Evolutionary conservation across 345 rosid genomes (phyloP).

Genomic region (Ceriops zippeliana): DNA sequence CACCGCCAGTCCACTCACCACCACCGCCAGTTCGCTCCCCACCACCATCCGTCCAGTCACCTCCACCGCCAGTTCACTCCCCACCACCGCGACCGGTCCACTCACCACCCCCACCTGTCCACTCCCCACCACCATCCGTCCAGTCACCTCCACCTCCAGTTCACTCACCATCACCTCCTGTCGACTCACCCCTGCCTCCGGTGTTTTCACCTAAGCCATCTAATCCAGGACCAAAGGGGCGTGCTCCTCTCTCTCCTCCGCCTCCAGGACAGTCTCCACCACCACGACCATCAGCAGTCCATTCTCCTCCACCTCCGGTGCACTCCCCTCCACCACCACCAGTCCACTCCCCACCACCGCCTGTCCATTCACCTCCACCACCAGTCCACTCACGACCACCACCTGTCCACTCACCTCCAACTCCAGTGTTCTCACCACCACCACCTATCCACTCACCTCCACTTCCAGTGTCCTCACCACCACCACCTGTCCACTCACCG

Average conservation of each 20-base stretch:
- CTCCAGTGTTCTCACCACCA: neutral
- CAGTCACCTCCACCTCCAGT: neutral
- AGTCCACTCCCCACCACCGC: neutral
- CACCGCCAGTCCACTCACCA: constrained; percentile 13
- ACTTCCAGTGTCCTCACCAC: constrained; percentile 9
- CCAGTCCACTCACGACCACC: neutral
- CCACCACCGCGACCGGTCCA: neutral
- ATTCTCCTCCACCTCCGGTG: neutral
- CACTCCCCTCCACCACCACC: constrained; percentile 8
- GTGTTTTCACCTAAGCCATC: too few species aligned
- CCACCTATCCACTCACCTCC: constrained; percentile 6
- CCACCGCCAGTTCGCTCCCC: constrained; percentile 17
- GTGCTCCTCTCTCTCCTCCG: neutral
- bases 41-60: neutral
- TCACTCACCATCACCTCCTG: constrained; percentile 2
- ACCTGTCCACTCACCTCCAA: neutral
- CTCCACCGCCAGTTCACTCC: neutral
- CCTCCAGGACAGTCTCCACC: neutral
- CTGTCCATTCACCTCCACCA: neutral
- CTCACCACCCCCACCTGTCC: constrained; percentile 13
- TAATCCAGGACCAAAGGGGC: too few species aligned
- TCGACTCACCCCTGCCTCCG: neutral
- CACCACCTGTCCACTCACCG: constrained; percentile 16
- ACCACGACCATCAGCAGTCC: constrained; percentile 9
- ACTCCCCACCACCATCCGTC: neutral